phyloP scores from a whole-genome alignment of 164 flowering plant species.

The Liriodendron chinense region DNA sequence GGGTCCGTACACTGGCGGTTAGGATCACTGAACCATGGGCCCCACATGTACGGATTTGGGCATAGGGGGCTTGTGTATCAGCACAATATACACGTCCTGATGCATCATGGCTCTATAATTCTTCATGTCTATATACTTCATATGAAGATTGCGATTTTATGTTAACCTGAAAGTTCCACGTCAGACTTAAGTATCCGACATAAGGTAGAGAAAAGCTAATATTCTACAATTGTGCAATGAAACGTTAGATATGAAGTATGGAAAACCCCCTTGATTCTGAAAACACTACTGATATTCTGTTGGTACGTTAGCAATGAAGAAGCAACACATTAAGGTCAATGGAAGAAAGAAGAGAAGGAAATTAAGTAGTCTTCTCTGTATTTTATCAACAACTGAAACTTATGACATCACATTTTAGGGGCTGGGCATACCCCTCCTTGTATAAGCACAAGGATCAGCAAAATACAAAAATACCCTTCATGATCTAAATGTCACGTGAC shows the following conservation, averaged over 20 bases:
- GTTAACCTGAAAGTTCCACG: background rate
- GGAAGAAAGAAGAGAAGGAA: background rate
- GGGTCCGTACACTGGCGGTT: background rate
- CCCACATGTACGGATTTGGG: background rate
- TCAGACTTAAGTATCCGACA: background rate
- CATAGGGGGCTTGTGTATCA: background rate
- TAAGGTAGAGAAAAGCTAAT: background rate
- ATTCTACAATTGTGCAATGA: too few species aligned
- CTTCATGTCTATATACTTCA: background rate
- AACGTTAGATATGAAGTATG: too few species aligned
- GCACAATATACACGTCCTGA: background rate
- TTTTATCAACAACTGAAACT: background rate
- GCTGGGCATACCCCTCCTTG: background rate
- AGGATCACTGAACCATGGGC: background rate
- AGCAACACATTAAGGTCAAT: background rate
- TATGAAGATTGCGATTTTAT: too few species aligned
- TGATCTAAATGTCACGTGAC: too few species aligned
- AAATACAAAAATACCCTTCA: too few species aligned
- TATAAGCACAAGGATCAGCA: too few species aligned
- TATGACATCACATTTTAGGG: too few species aligned
- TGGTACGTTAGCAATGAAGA: too few species aligned
- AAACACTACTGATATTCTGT: too few species aligned
- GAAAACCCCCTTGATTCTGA: too few species aligned
- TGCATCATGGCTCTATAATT: background rate
- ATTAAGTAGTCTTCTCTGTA: background rate